A percentile compares a stretch with the other conserved stretches of the same genome.
These are phyloP conservation scores for Hyphodiscus hymeniophilus DNA, from an alignment of 495 filamentous ascomycete species.

Conservation along the genomic window DNA sequence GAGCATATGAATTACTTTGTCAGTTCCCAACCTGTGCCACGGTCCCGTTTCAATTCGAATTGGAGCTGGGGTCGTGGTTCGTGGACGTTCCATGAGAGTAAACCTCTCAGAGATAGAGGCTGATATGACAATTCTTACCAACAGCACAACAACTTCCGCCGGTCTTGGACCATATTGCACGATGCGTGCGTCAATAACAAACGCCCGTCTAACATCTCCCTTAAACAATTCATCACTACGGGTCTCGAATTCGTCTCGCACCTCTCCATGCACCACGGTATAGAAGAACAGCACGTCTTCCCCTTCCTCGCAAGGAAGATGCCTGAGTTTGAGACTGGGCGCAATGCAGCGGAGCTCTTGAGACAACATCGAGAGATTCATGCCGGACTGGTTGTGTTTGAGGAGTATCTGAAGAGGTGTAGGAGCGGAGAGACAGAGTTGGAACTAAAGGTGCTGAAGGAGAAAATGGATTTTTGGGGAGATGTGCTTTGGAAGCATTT, in stretches of 20 bases:
- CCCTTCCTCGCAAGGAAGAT: slow-evolving; percentile 69
- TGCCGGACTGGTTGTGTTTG: slow-evolving; percentile 63
- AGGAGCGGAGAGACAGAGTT: slow-evolving; percentile 58
- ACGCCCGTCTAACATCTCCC: slow-evolving; percentile 47
- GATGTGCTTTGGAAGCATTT: slow-evolving; percentile 64
- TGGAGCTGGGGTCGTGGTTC: too few species aligned
- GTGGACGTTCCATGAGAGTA: too few species aligned
- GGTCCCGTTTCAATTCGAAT: background rate
- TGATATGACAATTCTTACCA: background rate
- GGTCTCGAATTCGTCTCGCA: slow-evolving; percentile 59
- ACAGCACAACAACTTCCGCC: slow-evolving; percentile 68
- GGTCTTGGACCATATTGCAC: slow-evolving; percentile 62
- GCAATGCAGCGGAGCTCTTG: slow-evolving; percentile 53
- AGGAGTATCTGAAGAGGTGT: slow-evolving; percentile 59
- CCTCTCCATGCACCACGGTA: slow-evolving; percentile 69
- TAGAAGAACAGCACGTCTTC: slow-evolving; percentile 81
- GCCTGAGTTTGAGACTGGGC: slow-evolving; percentile 58
- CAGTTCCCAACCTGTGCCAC: slow-evolving; percentile 18
- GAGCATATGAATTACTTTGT: slow-evolving; percentile 69
- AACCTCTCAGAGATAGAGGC: too few species aligned
- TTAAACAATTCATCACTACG: slow-evolving; percentile 54
- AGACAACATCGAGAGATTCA: slow-evolving; percentile 81
- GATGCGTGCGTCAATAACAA: slow-evolving; percentile 44
- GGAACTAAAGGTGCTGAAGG: slow-evolving; percentile 57
- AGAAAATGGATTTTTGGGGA: slow-evolving; percentile 57